A percentile compares a stretch with the other conserved stretches of the same genome.
These are phyloP conservation scores for Talaromyces marneffei DNA, from an alignment of 2,329 filamentous ascomycete species.

Conservation along the genomic window DNA sequence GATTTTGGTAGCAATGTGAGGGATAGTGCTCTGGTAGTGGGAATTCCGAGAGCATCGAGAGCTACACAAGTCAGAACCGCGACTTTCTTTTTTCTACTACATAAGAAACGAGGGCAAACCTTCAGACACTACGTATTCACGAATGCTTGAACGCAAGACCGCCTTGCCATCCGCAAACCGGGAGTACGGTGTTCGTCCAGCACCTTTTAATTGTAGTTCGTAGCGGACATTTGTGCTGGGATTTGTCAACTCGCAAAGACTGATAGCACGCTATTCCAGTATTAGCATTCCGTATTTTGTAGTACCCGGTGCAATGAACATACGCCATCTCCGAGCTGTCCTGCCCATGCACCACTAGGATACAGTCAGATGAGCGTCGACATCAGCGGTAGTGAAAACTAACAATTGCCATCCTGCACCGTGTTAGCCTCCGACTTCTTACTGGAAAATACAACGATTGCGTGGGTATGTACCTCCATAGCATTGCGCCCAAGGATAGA, in stretches of 20 bases:
- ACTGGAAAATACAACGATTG: background rate
- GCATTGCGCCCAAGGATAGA: constrained; percentile 98
- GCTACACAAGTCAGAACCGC: constrained; percentile 25
- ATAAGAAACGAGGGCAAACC: constrained; percentile 35
- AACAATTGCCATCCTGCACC: constrained; percentile 46
- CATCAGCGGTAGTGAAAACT: constrained; percentile 17
- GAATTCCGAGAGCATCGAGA: constrained; percentile 77
- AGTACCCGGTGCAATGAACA: constrained; percentile 15
- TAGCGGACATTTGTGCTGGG: constrained; percentile 65
- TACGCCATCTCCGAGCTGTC: constrained; percentile 83
- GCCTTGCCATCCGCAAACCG: constrained; percentile 95
- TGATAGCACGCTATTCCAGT: constrained; percentile 64
- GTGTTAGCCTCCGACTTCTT: background rate
- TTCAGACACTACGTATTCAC: constrained; percentile 91
- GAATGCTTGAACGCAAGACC: constrained; percentile 83
- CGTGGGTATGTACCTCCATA: constrained; percentile 65
- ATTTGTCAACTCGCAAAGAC: constrained; percentile 83
- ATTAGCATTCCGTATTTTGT: constrained; percentile 1
- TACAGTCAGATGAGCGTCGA: background rate
- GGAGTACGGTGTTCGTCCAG: constrained; percentile 87
- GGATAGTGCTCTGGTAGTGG: constrained; percentile 78
- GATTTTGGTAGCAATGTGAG: constrained; percentile 69
- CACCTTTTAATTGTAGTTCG: constrained; percentile 91
- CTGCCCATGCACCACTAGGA: constrained; percentile 74
- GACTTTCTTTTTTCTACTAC: background rate